These are phyloP conservation scores for Penicillium glabrum DNA, from an alignment of 2,329 filamentous ascomycete species.

Conservation along the genomic window DNA sequence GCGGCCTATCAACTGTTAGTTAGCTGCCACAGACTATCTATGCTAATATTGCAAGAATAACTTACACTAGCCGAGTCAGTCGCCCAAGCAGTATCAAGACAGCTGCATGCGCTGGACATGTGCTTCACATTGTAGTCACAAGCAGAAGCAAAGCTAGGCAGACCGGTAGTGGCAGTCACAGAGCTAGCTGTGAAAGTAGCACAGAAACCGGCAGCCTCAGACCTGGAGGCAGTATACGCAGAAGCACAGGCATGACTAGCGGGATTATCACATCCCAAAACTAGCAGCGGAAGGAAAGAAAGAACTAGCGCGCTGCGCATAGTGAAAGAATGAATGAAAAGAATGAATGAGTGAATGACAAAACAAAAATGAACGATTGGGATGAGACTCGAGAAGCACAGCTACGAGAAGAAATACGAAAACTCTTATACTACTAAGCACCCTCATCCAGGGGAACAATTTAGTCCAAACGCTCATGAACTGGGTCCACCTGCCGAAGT, in stretches of 20 bases:
- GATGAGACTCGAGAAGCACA: background rate
- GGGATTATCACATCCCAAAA: constrained; percentile 22
- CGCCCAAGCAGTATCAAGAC: constrained; percentile 20
- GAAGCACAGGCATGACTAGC: constrained; percentile 22
- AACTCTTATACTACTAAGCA: background rate
- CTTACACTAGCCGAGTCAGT: constrained; percentile 8
- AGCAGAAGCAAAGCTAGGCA: constrained; percentile 18
- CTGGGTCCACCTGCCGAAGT: background rate
- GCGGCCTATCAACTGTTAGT: constrained; percentile 1
- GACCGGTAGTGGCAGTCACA: constrained; percentile 21
- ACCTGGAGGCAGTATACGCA: constrained; percentile 22
- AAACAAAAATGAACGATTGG: background rate
- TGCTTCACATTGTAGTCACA: constrained; percentile 23
- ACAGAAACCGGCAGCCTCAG: constrained; percentile 22
- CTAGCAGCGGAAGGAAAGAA: constrained; percentile 20
- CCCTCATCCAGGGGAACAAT: background rate
- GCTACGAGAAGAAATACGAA: background rate
- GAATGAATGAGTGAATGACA: constrained; percentile 12
- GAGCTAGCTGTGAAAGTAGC: constrained; percentile 24
- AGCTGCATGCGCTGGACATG: constrained; percentile 27
- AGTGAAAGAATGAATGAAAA: constrained; percentile 7
- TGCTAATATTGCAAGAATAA: background rate
- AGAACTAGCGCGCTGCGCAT: constrained; percentile 28
- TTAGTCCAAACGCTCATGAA: background rate
- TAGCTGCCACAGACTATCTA: background rate